A percentile compares a stretch with the other conserved stretches of the same genome.
Conservation (phyloP, 176 grass and related monocot genomes). For the Eleusine coracana region DNA sequence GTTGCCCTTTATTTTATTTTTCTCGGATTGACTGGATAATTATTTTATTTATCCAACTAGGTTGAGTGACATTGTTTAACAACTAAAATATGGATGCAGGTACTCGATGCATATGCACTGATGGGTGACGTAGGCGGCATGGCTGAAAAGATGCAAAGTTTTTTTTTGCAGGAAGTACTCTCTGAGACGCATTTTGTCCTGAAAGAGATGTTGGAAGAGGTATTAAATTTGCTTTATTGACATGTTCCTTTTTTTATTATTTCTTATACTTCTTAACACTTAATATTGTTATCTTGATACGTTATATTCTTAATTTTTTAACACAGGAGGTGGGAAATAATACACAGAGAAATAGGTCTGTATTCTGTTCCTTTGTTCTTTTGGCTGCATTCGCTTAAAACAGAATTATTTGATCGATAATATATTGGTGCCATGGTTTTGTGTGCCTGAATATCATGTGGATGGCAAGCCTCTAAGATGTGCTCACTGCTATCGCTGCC, state of each 20-base stretch:
- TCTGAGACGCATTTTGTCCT: constrained; percentile 90
- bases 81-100: constrained; percentile 51
- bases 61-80: constrained; percentile 33
- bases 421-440: neutral
- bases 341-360: constrained; percentile 77
- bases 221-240: constrained; percentile 52
- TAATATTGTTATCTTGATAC: constrained; percentile 33
- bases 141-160: constrained; percentile 99
- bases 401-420: neutral
- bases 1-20: constrained; percentile 23
- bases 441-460: neutral
- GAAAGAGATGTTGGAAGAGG: constrained; percentile 89
- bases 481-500: neutral
- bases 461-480: neutral
- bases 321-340: constrained; percentile 92
- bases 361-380: constrained; percentile 46
- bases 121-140: constrained; percentile 96
- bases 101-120: constrained; percentile 90
- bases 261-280: constrained; percentile 11
- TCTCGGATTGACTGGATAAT: neutral
- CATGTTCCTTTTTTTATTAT: constrained; percentile 20
- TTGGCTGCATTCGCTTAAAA: constrained; percentile 31
- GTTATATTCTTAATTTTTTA: constrained; percentile 35
- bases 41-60: constrained; percentile 21
- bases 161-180: constrained; percentile 99